phyloP scores from a whole-genome alignment of 2,329 filamentous ascomycete genomes.

The Phialophora expanda region DNA sequence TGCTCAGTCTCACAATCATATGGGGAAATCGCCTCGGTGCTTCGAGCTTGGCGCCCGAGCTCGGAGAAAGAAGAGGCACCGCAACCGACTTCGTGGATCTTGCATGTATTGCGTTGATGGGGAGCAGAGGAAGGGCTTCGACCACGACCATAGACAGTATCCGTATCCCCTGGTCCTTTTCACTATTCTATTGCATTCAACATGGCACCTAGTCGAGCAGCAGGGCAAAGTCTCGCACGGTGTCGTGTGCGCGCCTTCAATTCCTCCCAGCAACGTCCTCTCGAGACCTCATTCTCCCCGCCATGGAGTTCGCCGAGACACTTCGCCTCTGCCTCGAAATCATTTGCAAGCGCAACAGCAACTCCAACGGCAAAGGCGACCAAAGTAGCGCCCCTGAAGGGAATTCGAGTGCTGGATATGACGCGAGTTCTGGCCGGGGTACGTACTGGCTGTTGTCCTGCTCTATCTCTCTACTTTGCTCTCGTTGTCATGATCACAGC shows the following conservation, averaged over 20 bases:
- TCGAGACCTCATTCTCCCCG: background rate
- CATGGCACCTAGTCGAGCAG: constrained; percentile 13
- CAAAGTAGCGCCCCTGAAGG: constrained; percentile 68
- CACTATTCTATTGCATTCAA: background rate
- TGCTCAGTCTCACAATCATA: background rate
- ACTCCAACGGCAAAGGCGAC: background rate
- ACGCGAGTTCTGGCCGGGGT: constrained; percentile 94
- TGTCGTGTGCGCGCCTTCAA: background rate
- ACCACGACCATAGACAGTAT: background rate
- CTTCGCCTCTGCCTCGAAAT: background rate
- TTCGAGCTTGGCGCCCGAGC: background rate
- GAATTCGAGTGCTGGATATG: constrained; percentile 92
- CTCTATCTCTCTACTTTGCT: background rate
- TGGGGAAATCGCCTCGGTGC: background rate
- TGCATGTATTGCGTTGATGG: background rate
- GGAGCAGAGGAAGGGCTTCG: background rate
- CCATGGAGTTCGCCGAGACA: background rate
- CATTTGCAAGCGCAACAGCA: background rate
- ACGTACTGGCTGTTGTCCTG: constrained; percentile 47
- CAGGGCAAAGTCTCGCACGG: background rate
- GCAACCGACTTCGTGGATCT: no score
- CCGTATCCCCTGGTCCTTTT: background rate
- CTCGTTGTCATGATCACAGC: background rate
- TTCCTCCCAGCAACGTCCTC: background rate
- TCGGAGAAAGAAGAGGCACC: background rate